phyloP scores from a whole-genome alignment of 2,329 filamentous ascomycete genomes.

The Albifimbria verrucaria region DNA sequence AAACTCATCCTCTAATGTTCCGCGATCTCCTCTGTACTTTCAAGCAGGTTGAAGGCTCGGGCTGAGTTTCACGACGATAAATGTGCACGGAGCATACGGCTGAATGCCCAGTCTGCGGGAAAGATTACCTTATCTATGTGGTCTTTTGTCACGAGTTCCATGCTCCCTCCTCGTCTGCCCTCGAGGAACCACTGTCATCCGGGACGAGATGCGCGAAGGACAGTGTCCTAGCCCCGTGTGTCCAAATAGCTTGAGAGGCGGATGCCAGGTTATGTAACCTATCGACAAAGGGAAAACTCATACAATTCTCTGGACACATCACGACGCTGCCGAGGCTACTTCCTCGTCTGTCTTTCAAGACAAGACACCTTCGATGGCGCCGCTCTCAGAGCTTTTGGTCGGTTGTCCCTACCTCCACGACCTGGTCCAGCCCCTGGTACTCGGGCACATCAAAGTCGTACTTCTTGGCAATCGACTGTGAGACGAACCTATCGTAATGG shows the following conservation, averaged over 20 bases:
- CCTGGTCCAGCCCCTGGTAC: slow-evolving; percentile 84
- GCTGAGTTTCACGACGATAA: slow-evolving; percentile 34
- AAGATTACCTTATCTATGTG: slow-evolving; percentile 56
- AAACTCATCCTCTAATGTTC: slow-evolving; percentile 6
- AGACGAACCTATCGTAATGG: slow-evolving; percentile 63
- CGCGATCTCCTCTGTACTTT: slow-evolving; percentile 11
- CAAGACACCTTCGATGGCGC: slow-evolving; percentile 6
- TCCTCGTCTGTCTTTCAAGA: neutral
- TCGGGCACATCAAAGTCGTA: slow-evolving; percentile 80
- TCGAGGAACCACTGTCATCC: slow-evolving; percentile 34
- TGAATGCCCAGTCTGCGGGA: slow-evolving; percentile 58
- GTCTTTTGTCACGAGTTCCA: slow-evolving; percentile 51
- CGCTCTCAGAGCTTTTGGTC: slow-evolving; percentile 50
- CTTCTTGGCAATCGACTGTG: slow-evolving; percentile 73
- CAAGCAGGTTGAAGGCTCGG: slow-evolving; percentile 14
- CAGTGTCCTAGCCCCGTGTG: slow-evolving; percentile 58
- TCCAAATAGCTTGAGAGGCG: slow-evolving; percentile 54
- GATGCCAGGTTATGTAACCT: slow-evolving; percentile 51
- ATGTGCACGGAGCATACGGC: slow-evolving; percentile 59
- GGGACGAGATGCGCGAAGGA: slow-evolving; percentile 48
- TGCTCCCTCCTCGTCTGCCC: slow-evolving; percentile 47
- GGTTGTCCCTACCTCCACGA: slow-evolving; percentile 67
- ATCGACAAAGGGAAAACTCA: no score
- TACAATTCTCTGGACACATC: no score
- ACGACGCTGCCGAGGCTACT: neutral